phyloP scores from a whole-genome alignment of 164 flowering plant species.

The Litsea cubeba region DNA sequence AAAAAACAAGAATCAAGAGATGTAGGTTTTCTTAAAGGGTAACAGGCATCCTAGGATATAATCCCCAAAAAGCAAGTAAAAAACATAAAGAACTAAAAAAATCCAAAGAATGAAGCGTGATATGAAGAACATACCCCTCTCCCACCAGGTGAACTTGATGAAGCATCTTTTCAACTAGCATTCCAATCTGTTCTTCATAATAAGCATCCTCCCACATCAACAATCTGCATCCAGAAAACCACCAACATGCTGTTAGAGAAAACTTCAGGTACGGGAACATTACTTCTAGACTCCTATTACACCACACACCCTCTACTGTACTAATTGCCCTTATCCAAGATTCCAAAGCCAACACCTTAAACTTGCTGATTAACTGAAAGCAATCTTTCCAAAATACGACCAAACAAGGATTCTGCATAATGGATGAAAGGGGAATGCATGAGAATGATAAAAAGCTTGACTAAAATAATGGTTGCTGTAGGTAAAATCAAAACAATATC shows the following conservation, averaged over 20 bases:
- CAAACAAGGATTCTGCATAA: background rate
- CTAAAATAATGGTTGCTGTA: background rate
- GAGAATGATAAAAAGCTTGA: background rate
- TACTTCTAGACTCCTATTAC: background rate
- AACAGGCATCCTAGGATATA: background rate
- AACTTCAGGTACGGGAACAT: background rate
- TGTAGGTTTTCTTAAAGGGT: background rate
- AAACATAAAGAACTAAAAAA: background rate
- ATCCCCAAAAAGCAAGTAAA: background rate
- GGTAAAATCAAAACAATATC: background rate
- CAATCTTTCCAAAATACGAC: background rate
- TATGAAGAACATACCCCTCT: slow-evolving; percentile 60
- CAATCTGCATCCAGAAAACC: slow-evolving; percentile 39
- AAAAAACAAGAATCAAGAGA: background rate
- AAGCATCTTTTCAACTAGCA: slow-evolving; percentile 47
- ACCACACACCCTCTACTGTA: background rate
- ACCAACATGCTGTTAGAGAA: background rate
- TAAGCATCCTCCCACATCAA: slow-evolving; percentile 64
- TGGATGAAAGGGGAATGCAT: no score
- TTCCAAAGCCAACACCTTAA: background rate
- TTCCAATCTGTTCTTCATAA: slow-evolving; percentile 44
- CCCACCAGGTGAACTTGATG: slow-evolving; percentile 61
- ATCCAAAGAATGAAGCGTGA: background rate
- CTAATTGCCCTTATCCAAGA: background rate
- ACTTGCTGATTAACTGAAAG: background rate